phyloP scores from a whole-genome alignment of 805 yeast species.

The Kazachstania psychrophila region DNA sequence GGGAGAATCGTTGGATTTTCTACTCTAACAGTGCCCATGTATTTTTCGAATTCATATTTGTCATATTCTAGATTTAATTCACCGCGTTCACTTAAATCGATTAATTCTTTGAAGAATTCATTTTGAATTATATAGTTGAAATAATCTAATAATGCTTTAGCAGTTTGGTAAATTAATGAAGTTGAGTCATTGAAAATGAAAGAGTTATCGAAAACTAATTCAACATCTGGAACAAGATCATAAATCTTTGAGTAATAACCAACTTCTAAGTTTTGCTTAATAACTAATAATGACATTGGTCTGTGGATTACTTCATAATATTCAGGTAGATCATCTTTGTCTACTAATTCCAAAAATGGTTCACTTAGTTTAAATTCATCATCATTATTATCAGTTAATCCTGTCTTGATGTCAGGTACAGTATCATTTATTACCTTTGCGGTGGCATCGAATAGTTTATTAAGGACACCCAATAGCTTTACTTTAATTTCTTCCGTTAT shows the following conservation, averaged over 20 bases:
- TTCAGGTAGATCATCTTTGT: conserved; percentile 64
- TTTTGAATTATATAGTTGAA: conserved; percentile 33
- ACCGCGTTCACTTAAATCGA: conserved; percentile 26
- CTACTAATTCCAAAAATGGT: conserved; percentile 70
- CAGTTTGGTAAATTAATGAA: conserved; percentile 63
- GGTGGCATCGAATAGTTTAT: conserved; percentile 24
- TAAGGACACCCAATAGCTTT: conserved; percentile 13
- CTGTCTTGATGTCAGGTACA: conserved; percentile 1
- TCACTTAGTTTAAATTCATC: conserved; percentile 39
- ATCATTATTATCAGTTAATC: conserved; percentile 9
- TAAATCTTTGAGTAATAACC: conserved; percentile 48
- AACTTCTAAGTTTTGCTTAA: conserved; percentile 43
- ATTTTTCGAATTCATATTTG: conserved; percentile 24
- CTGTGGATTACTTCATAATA: conserved; percentile 61
- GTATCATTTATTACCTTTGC: conserved; percentile 12
- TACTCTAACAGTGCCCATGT: conserved; percentile 9
- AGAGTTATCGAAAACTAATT: conserved; percentile 69
- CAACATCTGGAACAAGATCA: conserved; percentile 49
- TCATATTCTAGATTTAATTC: conserved; percentile 25
- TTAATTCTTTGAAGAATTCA: conserved; percentile 22
- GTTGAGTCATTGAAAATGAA: conserved; percentile 65
- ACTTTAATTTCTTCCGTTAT: conserved; percentile 21
- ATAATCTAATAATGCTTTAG: conserved; percentile 47
- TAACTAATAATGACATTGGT: conserved; percentile 64
- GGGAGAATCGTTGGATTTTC: neutral